phyloP scores from a whole-genome alignment of 257 asterid genomes.

The Fraxinus anomala region DNA sequence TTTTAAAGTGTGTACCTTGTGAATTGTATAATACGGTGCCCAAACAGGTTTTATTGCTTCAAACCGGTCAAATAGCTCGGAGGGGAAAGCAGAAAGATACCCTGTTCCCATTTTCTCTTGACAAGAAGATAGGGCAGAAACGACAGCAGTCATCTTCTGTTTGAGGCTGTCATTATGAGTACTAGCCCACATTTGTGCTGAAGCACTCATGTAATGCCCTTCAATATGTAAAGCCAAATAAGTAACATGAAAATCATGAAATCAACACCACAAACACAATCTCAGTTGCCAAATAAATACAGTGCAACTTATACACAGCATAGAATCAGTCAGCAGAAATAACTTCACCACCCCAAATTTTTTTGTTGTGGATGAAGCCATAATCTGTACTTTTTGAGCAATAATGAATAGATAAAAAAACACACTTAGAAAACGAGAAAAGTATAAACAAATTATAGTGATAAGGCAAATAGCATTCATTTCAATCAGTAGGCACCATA shows the following conservation, averaged over 20 bases:
- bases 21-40: slow-evolving; percentile 97
- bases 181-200: slow-evolving; percentile 96
- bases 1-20: slow-evolving; percentile 52
- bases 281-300: neutral
- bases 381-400: no score
- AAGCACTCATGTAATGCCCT: slow-evolving; percentile 95
- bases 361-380: no score
- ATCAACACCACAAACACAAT: neutral
- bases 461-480: neutral
- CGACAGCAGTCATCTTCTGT: slow-evolving; percentile 56
- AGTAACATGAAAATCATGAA: neutral
- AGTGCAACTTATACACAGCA: neutral
- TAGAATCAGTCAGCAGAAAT: neutral
- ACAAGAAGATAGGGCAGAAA: slow-evolving; percentile 56
- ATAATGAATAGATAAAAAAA: no score
- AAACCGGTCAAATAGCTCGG: slow-evolving; percentile 67
- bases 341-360: no score
- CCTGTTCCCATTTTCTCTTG: slow-evolving; percentile 76
- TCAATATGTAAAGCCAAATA: slow-evolving; percentile 12
- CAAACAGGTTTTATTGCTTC: slow-evolving; percentile 74
- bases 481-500: neutral
- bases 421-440: no score
- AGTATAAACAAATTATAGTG: no score
- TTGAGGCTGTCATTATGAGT: slow-evolving; percentile 66
- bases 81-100: slow-evolving; percentile 89